Evolutionary conservation across 1,284 basidiomycete genomes (phyloP).

Genomic region (Polyporus tsugae): DNA sequence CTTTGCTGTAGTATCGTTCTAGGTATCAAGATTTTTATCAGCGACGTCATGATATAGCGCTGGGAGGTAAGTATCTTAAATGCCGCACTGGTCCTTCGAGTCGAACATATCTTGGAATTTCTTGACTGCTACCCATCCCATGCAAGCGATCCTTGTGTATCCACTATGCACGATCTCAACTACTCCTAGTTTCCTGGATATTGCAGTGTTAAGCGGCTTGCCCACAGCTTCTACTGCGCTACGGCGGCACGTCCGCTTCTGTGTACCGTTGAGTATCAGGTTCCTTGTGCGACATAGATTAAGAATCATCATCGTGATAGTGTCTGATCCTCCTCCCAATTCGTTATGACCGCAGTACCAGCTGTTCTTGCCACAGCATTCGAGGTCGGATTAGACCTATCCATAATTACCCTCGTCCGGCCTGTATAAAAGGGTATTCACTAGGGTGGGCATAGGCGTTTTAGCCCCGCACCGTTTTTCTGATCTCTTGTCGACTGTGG

Average conservation of each 20-base stretch:
- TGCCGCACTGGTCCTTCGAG: too few species aligned
- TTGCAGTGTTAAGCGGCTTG: background rate
- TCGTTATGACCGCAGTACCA: background rate
- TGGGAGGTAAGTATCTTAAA: too few species aligned
- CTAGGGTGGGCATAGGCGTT: background rate
- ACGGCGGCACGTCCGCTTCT: background rate
- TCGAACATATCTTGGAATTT: too few species aligned
- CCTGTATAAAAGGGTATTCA: background rate
- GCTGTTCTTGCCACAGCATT: background rate
- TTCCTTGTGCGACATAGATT: background rate
- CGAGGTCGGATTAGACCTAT: background rate
- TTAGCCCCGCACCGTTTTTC: background rate
- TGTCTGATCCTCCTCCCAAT: background rate
- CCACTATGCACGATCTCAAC: background rate
- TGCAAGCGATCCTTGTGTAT: too few species aligned
- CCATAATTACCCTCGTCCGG: background rate
- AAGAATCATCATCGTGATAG: background rate
- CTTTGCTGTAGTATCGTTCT: too few species aligned
- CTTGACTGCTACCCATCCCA: too few species aligned
- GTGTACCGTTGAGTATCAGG: background rate
- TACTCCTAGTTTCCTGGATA: background rate
- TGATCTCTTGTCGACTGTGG: background rate
- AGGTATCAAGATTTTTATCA: too few species aligned
- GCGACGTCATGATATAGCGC: too few species aligned
- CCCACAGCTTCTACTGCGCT: background rate